Conservation (phyloP, 352 stramenopile genomes). For the Globisporangium carolinianum region DNA sequence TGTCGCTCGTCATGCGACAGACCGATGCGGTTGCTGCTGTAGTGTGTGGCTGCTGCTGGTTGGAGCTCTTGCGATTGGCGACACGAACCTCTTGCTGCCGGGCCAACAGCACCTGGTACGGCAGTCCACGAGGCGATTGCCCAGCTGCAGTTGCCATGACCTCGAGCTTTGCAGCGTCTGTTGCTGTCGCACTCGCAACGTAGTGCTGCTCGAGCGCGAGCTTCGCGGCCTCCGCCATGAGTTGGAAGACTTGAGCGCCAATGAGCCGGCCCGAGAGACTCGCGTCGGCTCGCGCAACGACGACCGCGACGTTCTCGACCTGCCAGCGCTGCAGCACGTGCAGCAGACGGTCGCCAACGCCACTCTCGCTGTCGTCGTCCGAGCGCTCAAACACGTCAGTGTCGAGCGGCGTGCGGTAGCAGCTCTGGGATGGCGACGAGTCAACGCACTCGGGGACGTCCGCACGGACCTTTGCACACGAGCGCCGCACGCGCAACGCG, state of each 20-base stretch:
- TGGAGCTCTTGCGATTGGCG: too few relatives aligned
- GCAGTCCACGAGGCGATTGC: slow-evolving; percentile 4
- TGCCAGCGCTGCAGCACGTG: slow-evolving; percentile 81
- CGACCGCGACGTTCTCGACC: slow-evolving; percentile 59
- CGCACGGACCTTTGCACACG: background rate
- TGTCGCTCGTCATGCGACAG: slow-evolving; percentile 50
- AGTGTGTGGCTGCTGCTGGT: slow-evolving; percentile 3
- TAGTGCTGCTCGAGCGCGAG: slow-evolving; percentile 72
- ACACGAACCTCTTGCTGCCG: too few relatives aligned
- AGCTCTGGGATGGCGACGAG: background rate
- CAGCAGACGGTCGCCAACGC: slow-evolving; percentile 64
- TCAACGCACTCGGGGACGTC: too few relatives aligned
- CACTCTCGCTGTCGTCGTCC: slow-evolving; percentile 41
- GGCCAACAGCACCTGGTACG: slow-evolving; percentile 11
- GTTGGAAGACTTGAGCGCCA: slow-evolving; percentile 56
- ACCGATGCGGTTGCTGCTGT: slow-evolving; percentile 21
- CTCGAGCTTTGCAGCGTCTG: slow-evolving; percentile 47
- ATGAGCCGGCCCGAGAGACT: slow-evolving; percentile 59
- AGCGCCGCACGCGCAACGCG: slow-evolving; percentile 29
- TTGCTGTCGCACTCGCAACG: slow-evolving; percentile 32
- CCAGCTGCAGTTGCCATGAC: slow-evolving; percentile 15
- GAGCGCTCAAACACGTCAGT: slow-evolving; percentile 39
- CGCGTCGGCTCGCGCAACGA: slow-evolving; percentile 58
- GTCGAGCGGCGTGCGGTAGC: slow-evolving; percentile 13
- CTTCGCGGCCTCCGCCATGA: slow-evolving; percentile 64